A percentile compares a stretch with the other conserved stretches of the same genome.
Evolutionary conservation across 2,329 filamentous ascomycete species (phyloP).

Genomic region (Scopulariopsis brevicaulis): DNA sequence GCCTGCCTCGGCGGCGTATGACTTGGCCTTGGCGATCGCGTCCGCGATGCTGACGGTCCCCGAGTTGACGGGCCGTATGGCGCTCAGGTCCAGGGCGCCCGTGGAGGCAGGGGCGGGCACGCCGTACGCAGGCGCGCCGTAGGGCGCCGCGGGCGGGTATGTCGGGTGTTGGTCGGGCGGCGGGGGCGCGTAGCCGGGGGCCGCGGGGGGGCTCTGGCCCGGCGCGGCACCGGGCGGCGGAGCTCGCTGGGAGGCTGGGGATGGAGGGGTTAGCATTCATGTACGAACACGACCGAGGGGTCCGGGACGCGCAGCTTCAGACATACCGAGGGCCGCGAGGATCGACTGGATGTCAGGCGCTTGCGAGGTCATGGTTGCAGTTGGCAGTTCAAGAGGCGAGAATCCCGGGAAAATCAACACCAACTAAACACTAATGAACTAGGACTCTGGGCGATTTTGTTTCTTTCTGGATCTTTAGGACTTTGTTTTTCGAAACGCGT

Average conservation of each 20-base stretch:
- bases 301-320: constrained; percentile 10
- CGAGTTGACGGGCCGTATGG: constrained; percentile 67
- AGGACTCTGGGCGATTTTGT: neutral
- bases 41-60: constrained; percentile 77
- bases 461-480: neutral
- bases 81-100: constrained; percentile 69
- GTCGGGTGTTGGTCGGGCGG: constrained; percentile 11
- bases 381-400: neutral
- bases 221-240: constrained; percentile 18
- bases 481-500: neutral
- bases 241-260: constrained; percentile 30
- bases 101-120: constrained; percentile 60
- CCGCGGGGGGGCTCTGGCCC: constrained; percentile 25
- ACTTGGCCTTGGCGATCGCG: constrained; percentile 74
- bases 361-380: constrained; percentile 21
- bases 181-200: constrained; percentile 15
- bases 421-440: neutral
- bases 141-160: constrained; percentile 23
- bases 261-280: constrained; percentile 1
- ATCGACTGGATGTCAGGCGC: constrained; percentile 32
- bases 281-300: neutral
- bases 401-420: neutral
- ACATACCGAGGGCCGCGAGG: constrained; percentile 35
- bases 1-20: constrained; percentile 70
- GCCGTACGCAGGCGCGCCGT: constrained; percentile 26